Base-by-base conservation (phyloP, 1,284 basidiomycete genomes). In the Coniophora puteana region DNA sequence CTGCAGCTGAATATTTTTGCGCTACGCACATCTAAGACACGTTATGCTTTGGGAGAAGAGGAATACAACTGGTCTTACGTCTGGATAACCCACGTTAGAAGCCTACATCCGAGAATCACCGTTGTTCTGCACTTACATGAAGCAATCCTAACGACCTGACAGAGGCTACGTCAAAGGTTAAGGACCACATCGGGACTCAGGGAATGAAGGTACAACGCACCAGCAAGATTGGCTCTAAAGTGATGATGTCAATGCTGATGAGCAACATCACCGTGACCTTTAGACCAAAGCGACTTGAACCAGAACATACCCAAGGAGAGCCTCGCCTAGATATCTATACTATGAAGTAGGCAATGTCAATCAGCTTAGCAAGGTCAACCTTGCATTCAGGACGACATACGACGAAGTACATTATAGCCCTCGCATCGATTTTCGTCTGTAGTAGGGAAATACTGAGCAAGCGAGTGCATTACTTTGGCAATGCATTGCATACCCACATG, bases 401-500 rank as follows among this genome's bases (percentile, higher is more conserved):
- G 17, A 35, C 18, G 14, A 35, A 21, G 21, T 16, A 35, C 21
- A 35, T 20, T 21, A 20, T 21, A 8, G 33, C 20, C 33, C 33
- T 35, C 7, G 33, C 5, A 35, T 17, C n/a, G 12, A 16, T 5
- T 10, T 35, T 13, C 17, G 17, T 35, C 33, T 35, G 23, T 14
- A 10, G 10, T 13, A 20, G 33, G 8, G 8, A 35, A 35, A 21
- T 8, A 6, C 5, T 35, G 33, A 8, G 17, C 18, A 17, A 5
- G 13, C 10, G 21, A 5, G 12, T 10, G 21, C n/a, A 35, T 20
- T 20, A 8, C 6, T 6, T 10, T 18, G 18, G n/a, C n/a, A n/a
- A n/a, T n/a, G n/a, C n/a, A n/a, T n/a, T n/a, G n/a, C 33, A 20
- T 35, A 35, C 33, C 33, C 33, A 35, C 14, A 35, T 20, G 17